Evolutionary conservation across 257 asterid genomes (phyloP).

Genomic region (Thymus mandschuricus): DNA sequence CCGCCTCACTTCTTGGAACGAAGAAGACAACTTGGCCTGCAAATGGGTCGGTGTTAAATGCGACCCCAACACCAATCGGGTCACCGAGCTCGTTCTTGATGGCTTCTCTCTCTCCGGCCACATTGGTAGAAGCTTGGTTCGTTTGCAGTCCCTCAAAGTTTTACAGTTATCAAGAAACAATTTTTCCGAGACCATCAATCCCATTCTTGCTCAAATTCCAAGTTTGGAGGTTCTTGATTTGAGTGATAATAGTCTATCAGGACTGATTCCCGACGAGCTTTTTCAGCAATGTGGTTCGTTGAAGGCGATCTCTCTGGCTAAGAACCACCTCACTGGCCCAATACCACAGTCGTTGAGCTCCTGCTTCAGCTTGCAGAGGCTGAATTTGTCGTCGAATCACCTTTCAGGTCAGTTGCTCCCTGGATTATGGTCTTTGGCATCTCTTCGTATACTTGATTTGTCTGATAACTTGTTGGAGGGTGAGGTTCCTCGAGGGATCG

Average conservation of each 20-base stretch:
- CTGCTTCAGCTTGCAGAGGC: constrained; percentile 54
- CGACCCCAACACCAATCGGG: constrained; percentile 56
- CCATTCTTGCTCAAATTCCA: constrained; percentile 53
- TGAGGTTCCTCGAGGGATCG: constrained; percentile 64
- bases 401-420: constrained; percentile 63
- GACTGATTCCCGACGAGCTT: constrained; percentile 57
- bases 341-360: constrained; percentile 61
- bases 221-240: constrained; percentile 57
- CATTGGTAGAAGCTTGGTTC: constrained; percentile 59
- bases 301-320: constrained; percentile 62
- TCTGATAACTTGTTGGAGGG: constrained; percentile 72
- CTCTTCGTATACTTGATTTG: constrained; percentile 62
- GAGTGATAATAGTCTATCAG: constrained; percentile 59
- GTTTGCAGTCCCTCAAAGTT: constrained; percentile 51
- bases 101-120: constrained; percentile 74
- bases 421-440: constrained; percentile 56
- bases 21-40: constrained; percentile 73
- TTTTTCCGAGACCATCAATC: constrained; percentile 63
- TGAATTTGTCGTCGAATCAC: constrained; percentile 64
- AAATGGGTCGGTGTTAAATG: constrained; percentile 75
- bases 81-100: constrained; percentile 60
- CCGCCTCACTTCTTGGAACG: constrained; percentile 70
- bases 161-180: constrained; percentile 65
- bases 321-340: constrained; percentile 66
- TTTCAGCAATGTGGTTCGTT: constrained; percentile 67